A percentile compares a stretch with the other conserved stretches of the same genome.
Conservation (phyloP, 2,329 filamentous ascomycete species). For the Clonostachys sp. region DNA sequence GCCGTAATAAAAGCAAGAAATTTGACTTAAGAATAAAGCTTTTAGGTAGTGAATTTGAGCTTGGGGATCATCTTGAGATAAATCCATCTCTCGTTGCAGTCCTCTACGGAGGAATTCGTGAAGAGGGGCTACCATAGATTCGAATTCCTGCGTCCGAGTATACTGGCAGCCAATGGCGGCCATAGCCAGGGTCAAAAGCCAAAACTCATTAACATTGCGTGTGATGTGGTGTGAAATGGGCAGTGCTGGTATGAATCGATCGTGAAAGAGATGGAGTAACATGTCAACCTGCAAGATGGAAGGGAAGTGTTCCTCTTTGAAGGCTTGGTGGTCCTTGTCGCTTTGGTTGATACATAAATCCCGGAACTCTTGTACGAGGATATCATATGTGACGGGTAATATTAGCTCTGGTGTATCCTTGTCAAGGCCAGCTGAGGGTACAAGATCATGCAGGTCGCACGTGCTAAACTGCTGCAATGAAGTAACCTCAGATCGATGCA, state of each 20-base stretch:
- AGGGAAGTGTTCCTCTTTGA: slow-evolving; percentile 16
- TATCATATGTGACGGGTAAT: too few species aligned
- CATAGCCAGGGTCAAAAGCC: slow-evolving; percentile 13
- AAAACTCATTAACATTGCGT: slow-evolving; percentile 5
- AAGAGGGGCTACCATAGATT: slow-evolving; percentile 9
- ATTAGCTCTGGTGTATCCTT: too few species aligned
- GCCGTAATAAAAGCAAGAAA: not conserved
- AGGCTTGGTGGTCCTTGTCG: not conserved
- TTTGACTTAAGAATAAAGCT: slow-evolving; percentile 1
- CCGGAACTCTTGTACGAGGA: too few species aligned
- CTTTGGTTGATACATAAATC: too few species aligned
- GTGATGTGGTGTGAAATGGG: slow-evolving; percentile 17
- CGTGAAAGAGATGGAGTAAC: slow-evolving; percentile 22
- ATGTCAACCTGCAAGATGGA: slow-evolving; percentile 14
- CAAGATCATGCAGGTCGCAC: too few species aligned
- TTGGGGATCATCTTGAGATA: not conserved
- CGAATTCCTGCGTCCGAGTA: slow-evolving; percentile 10
- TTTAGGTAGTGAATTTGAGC: not conserved
- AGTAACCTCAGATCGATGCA: too few species aligned
- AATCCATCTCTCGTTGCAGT: not conserved
- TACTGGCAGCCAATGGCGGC: slow-evolving; percentile 15
- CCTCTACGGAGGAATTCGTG: slow-evolving; percentile 14
- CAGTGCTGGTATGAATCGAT: slow-evolving; percentile 21
- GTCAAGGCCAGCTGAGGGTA: too few species aligned
- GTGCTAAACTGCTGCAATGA: too few species aligned